Evolutionary conservation across 1,139 yeast genomes (phyloP).

Genomic region (Taiozyma sp.): DNA sequence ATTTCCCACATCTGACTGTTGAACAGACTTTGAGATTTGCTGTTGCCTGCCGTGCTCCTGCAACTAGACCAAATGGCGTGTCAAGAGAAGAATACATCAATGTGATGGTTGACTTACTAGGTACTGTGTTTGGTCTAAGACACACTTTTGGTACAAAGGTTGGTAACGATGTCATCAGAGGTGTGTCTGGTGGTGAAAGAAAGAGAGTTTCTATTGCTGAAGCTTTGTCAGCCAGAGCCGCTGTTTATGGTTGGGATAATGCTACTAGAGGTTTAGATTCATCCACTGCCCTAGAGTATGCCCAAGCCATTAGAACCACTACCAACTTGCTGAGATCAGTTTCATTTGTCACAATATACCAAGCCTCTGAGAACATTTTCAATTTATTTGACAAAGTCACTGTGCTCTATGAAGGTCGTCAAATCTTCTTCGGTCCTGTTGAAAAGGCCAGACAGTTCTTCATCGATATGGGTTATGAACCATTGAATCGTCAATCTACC

Average conservation of each 20-base stretch:
- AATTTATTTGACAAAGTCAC: constrained; percentile 40
- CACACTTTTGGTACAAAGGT: constrained; percentile 64
- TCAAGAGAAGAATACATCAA: constrained; percentile 39
- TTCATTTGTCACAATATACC: constrained; percentile 38
- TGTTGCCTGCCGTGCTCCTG: constrained; percentile 33
- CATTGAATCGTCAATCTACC: constrained; percentile 38
- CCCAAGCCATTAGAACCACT: constrained; percentile 36
- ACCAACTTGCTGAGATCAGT: constrained; percentile 33
- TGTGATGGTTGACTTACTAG: constrained; percentile 38
- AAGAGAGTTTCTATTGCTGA: constrained; percentile 74
- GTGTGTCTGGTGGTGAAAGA: constrained; percentile 82
- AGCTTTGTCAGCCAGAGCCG: constrained; percentile 42
- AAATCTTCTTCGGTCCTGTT: constrained; percentile 36
- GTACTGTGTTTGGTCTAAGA: constrained; percentile 49
- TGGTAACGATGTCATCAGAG: constrained; percentile 64
- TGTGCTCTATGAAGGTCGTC: constrained; percentile 37
- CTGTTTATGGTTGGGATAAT: constrained; percentile 55
- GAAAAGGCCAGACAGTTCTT: constrained; percentile 39
- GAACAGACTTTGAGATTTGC: constrained; percentile 42
- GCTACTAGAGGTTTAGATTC: constrained; percentile 58
- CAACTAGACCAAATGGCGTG: constrained; percentile 32
- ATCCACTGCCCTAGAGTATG: constrained; percentile 46
- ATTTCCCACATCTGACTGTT: constrained; percentile 47
- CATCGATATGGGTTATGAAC: constrained; percentile 38
- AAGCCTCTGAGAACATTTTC: constrained; percentile 40